Conservation (phyloP, 306 rosid species). For the Castanea crenata region DNA sequence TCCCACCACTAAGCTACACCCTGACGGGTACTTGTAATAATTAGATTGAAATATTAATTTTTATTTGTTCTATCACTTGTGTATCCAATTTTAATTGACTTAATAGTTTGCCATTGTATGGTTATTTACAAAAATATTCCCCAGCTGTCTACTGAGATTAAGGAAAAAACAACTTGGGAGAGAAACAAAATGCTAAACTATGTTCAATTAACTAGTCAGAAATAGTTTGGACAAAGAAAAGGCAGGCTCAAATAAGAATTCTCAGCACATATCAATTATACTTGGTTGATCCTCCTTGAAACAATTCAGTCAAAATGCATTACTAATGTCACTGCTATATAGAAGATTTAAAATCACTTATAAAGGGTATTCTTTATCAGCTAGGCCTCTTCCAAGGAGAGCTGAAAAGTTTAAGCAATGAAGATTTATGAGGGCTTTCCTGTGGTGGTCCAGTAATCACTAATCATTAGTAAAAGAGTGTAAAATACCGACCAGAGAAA, state of each 20-base stretch:
- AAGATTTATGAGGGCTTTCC: not conserved
- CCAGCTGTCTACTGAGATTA: not conserved
- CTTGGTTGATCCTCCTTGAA: not conserved
- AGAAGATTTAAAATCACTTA: not conserved
- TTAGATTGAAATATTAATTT: not conserved
- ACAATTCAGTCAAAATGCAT: not conserved
- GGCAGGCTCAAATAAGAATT: not conserved
- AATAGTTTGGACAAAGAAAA: not conserved
- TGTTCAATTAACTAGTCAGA: not conserved
- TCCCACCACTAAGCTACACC: too few relatives aligned
- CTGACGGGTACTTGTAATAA: not conserved
- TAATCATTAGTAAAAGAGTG: not conserved
- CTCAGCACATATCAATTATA: not conserved
- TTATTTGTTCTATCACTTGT: not conserved
- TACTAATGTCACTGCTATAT: not conserved
- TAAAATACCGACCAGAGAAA: not conserved
- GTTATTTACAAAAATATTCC: not conserved
- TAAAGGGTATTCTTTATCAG: not conserved
- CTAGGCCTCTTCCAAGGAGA: not conserved
- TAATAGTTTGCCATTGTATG: not conserved
- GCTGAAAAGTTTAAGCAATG: not conserved
- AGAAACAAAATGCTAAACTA: not conserved
- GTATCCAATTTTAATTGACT: not conserved
- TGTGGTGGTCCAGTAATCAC: not conserved
- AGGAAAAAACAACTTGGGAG: not conserved